Evolutionary conservation across 2,329 filamentous ascomycete genomes (phyloP), one percentile per base, ranked within the genome.

Genomic region (Didymella exigua): DNA sequence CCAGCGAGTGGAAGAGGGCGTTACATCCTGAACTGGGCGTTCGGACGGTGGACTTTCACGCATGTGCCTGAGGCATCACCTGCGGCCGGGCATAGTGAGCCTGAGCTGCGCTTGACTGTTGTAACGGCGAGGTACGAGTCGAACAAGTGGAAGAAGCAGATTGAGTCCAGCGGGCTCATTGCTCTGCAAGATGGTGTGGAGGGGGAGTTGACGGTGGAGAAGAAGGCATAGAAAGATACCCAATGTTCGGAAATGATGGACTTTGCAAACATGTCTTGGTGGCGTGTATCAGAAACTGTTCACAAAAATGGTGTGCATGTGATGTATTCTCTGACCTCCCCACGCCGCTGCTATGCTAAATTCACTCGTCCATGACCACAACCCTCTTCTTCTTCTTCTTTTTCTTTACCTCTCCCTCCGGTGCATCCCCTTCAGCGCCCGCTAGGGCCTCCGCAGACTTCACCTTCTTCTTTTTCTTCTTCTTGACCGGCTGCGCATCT

Each of bases 11-110:
- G 74, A 2, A 69, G 74, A 18, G 74, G 76, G 14, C 82, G 90
- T 50, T 97, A 95, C 71, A 96, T 99, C 38, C 83, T 99, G 56
- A 99, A 99, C 74, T 99, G 95, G 95, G 95, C 95, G 0, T 99
- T 99, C 77, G 92, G 92, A 0, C 84, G 95, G 26, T 99, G 95
- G 93, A 96, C 87, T 0, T 96, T 93, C 70, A 96, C 92, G 1
- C 81, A 84, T 5, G 77, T 87, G 4, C 64, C 74, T 1, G 61
- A 67, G 4, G 58, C 59, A 2, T 3, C 36, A 8, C 70, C 68
- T 1, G 47, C 57, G 5, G 49, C 60, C 1, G 61, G 61, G 30
- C 83, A 83, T 66, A 76, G 79, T 30, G 78, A 88, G 41, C 74
- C 81, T 1, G 76, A 81, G 14, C 73, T 91, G 61, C 81, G 89